Percentiles rank a stretch among this genome's conserved stretches.
Evolutionary conservation across 2,329 filamentous ascomycete species (phyloP).

Genomic region (Penicillium sp.): DNA sequence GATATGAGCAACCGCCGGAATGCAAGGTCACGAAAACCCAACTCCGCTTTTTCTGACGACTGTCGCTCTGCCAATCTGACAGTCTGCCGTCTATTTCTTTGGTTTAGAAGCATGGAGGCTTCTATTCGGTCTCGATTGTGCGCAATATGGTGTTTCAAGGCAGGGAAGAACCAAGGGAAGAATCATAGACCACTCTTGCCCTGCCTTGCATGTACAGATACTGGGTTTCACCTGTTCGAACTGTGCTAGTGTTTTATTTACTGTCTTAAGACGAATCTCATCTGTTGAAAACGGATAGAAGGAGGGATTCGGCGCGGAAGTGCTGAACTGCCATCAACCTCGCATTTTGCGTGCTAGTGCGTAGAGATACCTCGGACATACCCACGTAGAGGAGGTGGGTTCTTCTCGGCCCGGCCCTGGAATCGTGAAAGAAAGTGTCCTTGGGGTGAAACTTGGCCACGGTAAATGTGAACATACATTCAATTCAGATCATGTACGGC

Average conservation of each 20-base stretch:
- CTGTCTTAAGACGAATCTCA: constrained; percentile 34
- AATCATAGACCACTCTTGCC: constrained; percentile 26
- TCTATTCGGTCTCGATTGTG: constrained; percentile 15
- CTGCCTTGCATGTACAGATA: constrained; percentile 42
- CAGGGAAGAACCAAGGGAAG: constrained; percentile 18
- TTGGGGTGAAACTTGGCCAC: background rate
- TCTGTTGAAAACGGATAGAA: constrained; percentile 23
- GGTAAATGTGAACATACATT: background rate
- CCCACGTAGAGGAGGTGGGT: too few relatives aligned
- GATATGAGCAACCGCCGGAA: constrained; percentile 7
- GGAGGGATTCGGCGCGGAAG: background rate
- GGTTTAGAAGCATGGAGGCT: constrained; percentile 20
- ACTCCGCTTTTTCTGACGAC: constrained; percentile 19
- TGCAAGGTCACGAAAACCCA: constrained; percentile 7
- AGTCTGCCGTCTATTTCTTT: constrained; percentile 23
- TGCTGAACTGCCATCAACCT: background rate
- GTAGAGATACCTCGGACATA: background rate
- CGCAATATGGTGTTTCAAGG: constrained; percentile 27
- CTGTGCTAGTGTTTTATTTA: constrained; percentile 33
- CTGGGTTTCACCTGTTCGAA: constrained; percentile 36
- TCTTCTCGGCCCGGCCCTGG: too few relatives aligned
- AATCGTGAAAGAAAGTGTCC: background rate
- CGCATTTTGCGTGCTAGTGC: background rate
- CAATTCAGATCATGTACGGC: background rate
- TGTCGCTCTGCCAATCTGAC: constrained; percentile 8